Evolutionary conservation across 768 basidiomycete species (phyloP), one percentile per base, ranked within the genome.

Genomic region (Lactarius psammicola): DNA sequence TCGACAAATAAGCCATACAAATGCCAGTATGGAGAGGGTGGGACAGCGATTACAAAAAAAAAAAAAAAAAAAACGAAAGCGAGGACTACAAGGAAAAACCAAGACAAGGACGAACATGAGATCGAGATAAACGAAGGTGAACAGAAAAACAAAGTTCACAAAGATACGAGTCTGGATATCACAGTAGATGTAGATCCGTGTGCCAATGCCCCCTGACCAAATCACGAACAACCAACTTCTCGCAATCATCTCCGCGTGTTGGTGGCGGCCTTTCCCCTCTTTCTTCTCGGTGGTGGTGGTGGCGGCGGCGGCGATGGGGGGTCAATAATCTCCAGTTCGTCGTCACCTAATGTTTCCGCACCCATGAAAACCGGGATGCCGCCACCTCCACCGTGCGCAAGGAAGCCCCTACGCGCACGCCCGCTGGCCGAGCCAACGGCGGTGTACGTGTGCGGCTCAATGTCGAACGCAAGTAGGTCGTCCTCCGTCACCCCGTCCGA

Each of bases 371-470:
- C 86, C 1, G 90, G 87, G 1, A 72, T 64, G 0, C 91, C 91
- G 28, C 87, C 89, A 11, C 82, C 89, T 0, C 91, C 90, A 15
- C 90, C 90, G 70, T 85, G 87, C 4, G 88, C 87, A 28, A 92
- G 77, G 68, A 91, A 93, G 2, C 88, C 87, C 5, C 73, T 76
- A 20, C 75, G 78, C 69, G 80, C 84, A 59, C 80, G 79, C 46
- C 78, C 83, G 13, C 88, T 88, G 20, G 82, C 87, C 2, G 79
- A 74, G 15, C 85, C 80, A 17, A 84, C 76, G 28, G 80, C 82
- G 64, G 78, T 80, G 1, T 88, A 85, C 23, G 74, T 36, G 7
- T 73, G 74, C 13, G 77, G 64, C n/a, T 78, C 81, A n/a, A 73
- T 73, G 9, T 78, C 80, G 44, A 73, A 73, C 26, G 78, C 76